Conservation (phyloP, 2,329 filamentous ascomycete genomes). For the Ceratocystis ficicola region DNA sequence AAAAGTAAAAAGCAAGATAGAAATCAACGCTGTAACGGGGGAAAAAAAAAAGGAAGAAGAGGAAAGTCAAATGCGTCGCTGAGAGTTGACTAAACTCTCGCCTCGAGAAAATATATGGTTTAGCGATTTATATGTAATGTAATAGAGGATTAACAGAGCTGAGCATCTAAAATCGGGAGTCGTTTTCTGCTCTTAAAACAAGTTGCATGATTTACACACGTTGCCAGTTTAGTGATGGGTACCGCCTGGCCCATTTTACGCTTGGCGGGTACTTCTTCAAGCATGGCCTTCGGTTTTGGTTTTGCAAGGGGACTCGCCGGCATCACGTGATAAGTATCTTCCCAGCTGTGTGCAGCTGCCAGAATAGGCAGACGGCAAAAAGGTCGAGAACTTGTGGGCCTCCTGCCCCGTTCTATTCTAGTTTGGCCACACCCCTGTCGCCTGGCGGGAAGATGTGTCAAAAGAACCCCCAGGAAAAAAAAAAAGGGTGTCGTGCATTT, state of each 20-base stretch:
- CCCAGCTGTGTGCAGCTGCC: background rate
- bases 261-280: background rate
- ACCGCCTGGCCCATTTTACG: background rate
- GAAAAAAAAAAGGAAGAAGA: background rate
- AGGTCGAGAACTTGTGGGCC: background rate
- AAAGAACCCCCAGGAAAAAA: background rate
- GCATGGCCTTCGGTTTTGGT: background rate
- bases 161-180: constrained; percentile 3
- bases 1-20: background rate
- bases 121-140: background rate
- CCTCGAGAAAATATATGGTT: background rate
- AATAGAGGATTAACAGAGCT: constrained; percentile 3
- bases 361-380: no score
- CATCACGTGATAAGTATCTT: background rate
- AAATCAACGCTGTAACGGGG: background rate
- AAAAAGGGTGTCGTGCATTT: constrained; percentile 10
- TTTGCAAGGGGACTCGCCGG: background rate
- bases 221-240: constrained; percentile 3
- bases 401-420: background rate
- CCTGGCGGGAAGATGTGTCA: constrained; percentile 7
- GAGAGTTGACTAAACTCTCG: background rate
- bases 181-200: background rate
- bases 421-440: background rate
- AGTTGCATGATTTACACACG: constrained; percentile 7
- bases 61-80: background rate